Percentiles rank a stretch among this genome's conserved stretches.
These are phyloP conservation scores for Beauveria scarabaeidicola DNA, from an alignment of 2,329 filamentous ascomycete genomes.

Conservation along the genomic window DNA sequence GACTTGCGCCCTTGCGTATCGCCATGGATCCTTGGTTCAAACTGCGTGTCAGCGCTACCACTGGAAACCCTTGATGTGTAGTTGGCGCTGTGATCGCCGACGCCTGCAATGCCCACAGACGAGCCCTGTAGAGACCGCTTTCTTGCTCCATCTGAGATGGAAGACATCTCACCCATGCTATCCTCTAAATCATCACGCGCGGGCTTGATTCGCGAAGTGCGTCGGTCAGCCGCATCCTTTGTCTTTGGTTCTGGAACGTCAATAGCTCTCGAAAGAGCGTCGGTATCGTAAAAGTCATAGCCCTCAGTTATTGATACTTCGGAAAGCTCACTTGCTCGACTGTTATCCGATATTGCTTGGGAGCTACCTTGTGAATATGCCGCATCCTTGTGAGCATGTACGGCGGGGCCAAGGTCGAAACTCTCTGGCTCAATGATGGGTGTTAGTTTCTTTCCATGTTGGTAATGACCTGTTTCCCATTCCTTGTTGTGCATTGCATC, in stretches of 20 bases:
- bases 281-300: constrained; percentile 58
- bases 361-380: constrained; percentile 41
- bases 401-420: constrained; percentile 41
- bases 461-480: constrained; percentile 19
- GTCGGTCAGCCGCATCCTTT: constrained; percentile 20
- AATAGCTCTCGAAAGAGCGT: constrained; percentile 42
- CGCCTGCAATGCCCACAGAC: not conserved
- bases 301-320: constrained; percentile 49
- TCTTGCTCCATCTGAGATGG: constrained; percentile 41
- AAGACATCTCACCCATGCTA: constrained; percentile 51
- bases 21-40: constrained; percentile 7
- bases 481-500: constrained; percentile 25
- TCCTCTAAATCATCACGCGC: constrained; percentile 49
- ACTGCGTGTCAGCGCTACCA: constrained; percentile 5
- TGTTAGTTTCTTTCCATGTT: constrained; percentile 32
- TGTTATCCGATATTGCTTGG: constrained; percentile 40
- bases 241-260: constrained; percentile 40
- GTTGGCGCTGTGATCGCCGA: not conserved
- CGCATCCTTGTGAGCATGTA: constrained; percentile 27
- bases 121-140: not conserved
- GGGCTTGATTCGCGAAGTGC: constrained; percentile 15
- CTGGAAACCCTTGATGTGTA: constrained; percentile 16
- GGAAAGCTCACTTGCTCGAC: constrained; percentile 39
- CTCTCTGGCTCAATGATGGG: constrained; percentile 42
- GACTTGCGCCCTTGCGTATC: not conserved